Percentiles rank a stretch among this genome's conserved stretches.
phyloP scores from a whole-genome alignment of 106 monocot genomes.

The Dendrobium officinale region DNA sequence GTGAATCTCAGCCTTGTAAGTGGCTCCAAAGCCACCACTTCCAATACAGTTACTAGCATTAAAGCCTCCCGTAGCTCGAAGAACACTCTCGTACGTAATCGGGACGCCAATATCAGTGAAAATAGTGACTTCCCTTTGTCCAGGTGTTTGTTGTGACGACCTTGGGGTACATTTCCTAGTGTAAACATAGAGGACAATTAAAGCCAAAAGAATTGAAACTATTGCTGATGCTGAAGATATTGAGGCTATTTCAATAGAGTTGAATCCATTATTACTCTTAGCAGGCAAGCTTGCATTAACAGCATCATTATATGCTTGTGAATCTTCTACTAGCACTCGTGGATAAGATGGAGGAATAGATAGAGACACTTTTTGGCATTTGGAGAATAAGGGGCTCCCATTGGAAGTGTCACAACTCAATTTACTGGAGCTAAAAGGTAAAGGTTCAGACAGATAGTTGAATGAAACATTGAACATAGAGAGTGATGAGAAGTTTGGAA shows the following conservation, averaged over 20 bases:
- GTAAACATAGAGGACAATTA: slow-evolving; percentile 57
- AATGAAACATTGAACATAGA: slow-evolving; percentile 70
- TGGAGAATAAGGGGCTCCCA: slow-evolving; percentile 61
- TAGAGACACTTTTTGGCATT: slow-evolving; percentile 38
- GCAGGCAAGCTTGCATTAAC: slow-evolving; percentile 11
- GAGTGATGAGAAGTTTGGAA: slow-evolving; percentile 51
- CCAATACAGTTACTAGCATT: slow-evolving; percentile 74
- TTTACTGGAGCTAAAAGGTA: slow-evolving; percentile 41
- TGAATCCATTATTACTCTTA: slow-evolving; percentile 36
- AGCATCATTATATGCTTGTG: slow-evolving; percentile 22
- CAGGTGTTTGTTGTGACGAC: slow-evolving; percentile 18
- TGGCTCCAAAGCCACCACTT: slow-evolving; percentile 68
- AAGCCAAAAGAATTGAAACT: slow-evolving; percentile 51
- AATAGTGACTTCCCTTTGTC: slow-evolving; percentile 53
- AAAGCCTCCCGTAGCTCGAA: slow-evolving; percentile 58
- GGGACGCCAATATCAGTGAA: slow-evolving; percentile 60
- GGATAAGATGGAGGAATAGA: slow-evolving; percentile 36
- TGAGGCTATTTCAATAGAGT: slow-evolving; percentile 62
- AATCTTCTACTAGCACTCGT: slow-evolving; percentile 18
- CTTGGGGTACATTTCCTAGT: slow-evolving; percentile 64
- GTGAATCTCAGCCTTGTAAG: slow-evolving; percentile 66
- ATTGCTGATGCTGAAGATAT: slow-evolving; percentile 65
- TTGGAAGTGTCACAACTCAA: slow-evolving; percentile 44
- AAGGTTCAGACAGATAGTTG: slow-evolving; percentile 80
- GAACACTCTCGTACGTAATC: slow-evolving; percentile 59